Base-by-base conservation (phyloP, 2,329 filamentous ascomycete genomes). In the Coniosporium tulheliwenetii region DNA sequence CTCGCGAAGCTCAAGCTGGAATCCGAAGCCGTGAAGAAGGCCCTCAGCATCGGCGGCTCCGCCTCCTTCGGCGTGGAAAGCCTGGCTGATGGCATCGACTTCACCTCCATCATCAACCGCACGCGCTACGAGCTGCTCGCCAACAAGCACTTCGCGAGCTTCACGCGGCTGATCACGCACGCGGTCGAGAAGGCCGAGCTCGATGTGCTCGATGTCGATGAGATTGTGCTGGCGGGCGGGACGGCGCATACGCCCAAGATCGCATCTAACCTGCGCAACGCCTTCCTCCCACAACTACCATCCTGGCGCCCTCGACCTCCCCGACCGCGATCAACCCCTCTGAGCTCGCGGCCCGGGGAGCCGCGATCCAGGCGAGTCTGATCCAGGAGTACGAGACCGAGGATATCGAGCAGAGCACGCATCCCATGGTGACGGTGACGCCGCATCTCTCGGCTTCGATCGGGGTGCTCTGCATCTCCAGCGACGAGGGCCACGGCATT, bases 391-490 rank as follows among this genome's bases (percentile, higher is more conserved):
- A 93, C 63, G 91, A 98, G 53, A 73, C 77, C 50, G 79, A 85
- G 49, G 89, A 96, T 58, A 93, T 98, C 51, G 84, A 93, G 59
- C 87, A 95, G 71, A 93, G 85, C 47, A 93, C 86, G 38, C 89
- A 98, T 69, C 81, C 91, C 40, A 85, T 86, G 57, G 86, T 98
- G 48, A 95, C 89, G 30, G 89, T 87, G 12, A 86, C 93, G 40
- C 85, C 86, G 52, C 91, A 98, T 67, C 79, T 93, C 47, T 71
- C 77, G 52, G 82, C 87, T 57, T 83, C 89, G 46, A 83, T 98
- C 47, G 91, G 91, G 59, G 81, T 96, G 40, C 72, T 93, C 47
- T 75, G 79, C 50, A 65, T 75, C 43, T 67, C 68, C 10, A 70
- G 66, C 34, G 69, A 78, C 38, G 70, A 71, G 38, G 64, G 64